These are phyloP conservation scores for Diaporthe citri DNA, from an alignment of 2,329 filamentous ascomycete species.

Conservation along the genomic window DNA sequence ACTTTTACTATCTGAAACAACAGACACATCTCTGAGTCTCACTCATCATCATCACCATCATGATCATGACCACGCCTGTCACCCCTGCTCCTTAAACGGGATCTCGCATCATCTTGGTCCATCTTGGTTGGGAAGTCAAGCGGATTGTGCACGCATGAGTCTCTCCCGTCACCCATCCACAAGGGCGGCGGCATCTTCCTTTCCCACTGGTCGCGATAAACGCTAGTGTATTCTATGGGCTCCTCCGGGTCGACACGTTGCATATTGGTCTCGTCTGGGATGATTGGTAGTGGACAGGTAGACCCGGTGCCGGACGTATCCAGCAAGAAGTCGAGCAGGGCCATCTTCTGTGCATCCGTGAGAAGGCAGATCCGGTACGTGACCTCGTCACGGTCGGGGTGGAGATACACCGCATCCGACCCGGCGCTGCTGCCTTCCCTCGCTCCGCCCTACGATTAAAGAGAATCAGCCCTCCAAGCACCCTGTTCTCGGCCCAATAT, in stretches of 20 bases:
- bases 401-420: neutral
- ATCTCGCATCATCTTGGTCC: neutral
- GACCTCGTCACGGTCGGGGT: constrained; percentile 5
- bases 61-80: constrained; percentile 8
- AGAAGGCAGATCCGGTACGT: constrained; percentile 15
- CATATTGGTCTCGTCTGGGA: neutral
- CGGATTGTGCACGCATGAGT: neutral
- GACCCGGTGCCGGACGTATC: neutral
- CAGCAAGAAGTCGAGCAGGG: constrained; percentile 16
- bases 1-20: neutral
- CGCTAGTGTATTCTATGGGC: neutral
- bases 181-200: neutral
- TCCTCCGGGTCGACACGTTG: constrained; percentile 6
- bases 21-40: neutral
- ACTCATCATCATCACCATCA: neutral
- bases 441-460: neutral
- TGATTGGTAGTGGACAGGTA: neutral
- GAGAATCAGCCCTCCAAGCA: constrained; percentile 43
- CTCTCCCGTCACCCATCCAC: constrained; percentile 8
- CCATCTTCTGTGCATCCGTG: constrained; percentile 1
- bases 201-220: constrained; percentile 12
- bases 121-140: neutral
- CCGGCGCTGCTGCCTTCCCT: neutral
- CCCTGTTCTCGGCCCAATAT: constrained; percentile 47
- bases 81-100: neutral